Evolutionary conservation across 495 filamentous ascomycete species (phyloP).

Genomic region (Xylaria curta): DNA sequence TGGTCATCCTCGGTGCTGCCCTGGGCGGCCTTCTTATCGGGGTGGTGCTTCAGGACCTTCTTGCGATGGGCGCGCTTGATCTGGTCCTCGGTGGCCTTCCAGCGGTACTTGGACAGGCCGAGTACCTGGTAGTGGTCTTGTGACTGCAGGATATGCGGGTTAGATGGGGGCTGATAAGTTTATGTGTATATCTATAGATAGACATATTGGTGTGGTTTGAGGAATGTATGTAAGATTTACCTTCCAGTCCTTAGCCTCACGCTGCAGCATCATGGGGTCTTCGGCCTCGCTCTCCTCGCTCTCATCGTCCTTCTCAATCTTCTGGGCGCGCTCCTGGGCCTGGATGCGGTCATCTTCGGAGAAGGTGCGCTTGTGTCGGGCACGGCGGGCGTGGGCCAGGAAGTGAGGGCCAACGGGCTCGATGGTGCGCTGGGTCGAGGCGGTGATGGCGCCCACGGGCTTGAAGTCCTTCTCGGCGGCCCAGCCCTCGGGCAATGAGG

Average conservation of each 20-base stretch:
- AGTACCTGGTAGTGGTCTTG: constrained; percentile 99
- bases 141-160: constrained; percentile 57
- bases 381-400: constrained; percentile 93
- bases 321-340: constrained; percentile 91
- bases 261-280: constrained; percentile 84
- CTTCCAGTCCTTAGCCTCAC: constrained; percentile 99
- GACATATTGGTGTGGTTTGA: neutral
- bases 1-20: constrained; percentile 90
- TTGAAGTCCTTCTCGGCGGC: constrained; percentile 90
- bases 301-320: constrained; percentile 88
- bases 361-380: constrained; percentile 96
- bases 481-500: constrained; percentile 82
- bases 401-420: constrained; percentile 98
- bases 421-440: constrained; percentile 78
- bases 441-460: constrained; percentile 66
- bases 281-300: constrained; percentile 92
- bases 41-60: constrained; percentile 98
- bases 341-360: constrained; percentile 98
- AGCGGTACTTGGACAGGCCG: constrained; percentile 89
- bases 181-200: neutral
- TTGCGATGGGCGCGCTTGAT: constrained; percentile 98
- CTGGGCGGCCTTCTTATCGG: constrained; percentile 95
- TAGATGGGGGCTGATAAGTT: neutral
- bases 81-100: constrained; percentile 91
- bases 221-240: constrained; percentile 51